A percentile compares a stretch with the other conserved stretches of the same genome.
Conservation (phyloP, 108 stramenopile species). For the Nitzschia sp. region DNA sequence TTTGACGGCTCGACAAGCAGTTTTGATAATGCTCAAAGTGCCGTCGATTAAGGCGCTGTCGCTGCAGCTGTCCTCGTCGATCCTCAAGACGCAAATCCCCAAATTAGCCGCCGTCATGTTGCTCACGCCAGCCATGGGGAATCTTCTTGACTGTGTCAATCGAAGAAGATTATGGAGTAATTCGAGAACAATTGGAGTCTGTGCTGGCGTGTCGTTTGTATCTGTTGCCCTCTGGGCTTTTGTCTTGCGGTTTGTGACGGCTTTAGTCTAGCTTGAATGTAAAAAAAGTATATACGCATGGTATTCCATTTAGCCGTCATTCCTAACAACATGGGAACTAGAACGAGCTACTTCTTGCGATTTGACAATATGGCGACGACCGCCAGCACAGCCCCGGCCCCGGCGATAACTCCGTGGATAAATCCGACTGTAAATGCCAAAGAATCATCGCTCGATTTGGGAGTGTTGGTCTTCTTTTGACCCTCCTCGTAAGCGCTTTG, state of each 20-base stretch:
- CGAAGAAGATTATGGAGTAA: not conserved
- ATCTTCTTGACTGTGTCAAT: not conserved
- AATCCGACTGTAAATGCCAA: not conserved
- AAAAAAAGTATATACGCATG: too few relatives aligned
- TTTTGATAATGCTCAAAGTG: not conserved
- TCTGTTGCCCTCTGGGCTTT: not conserved
- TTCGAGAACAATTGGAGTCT: not conserved
- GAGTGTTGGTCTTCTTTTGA: not conserved
- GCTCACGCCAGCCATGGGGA: not conserved
- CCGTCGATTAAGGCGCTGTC: not conserved
- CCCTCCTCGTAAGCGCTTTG: conserved; percentile 39
- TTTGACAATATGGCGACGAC: too few relatives aligned
- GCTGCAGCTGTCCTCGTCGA: not conserved
- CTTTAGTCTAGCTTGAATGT: too few relatives aligned
- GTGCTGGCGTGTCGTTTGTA: not conserved
- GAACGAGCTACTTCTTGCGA: too few relatives aligned
- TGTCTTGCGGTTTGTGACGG: not conserved
- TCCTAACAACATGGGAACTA: conserved; percentile 53
- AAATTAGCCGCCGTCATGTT: not conserved
- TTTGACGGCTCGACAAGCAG: not conserved
- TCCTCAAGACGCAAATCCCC: not conserved
- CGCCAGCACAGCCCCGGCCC: not conserved
- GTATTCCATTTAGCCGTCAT: conserved; percentile 33
- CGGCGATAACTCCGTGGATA: not conserved
- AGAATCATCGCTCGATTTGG: not conserved